phyloP scores from a whole-genome alignment of 148 eudicot species.

The Chenopodium quinoa region DNA sequence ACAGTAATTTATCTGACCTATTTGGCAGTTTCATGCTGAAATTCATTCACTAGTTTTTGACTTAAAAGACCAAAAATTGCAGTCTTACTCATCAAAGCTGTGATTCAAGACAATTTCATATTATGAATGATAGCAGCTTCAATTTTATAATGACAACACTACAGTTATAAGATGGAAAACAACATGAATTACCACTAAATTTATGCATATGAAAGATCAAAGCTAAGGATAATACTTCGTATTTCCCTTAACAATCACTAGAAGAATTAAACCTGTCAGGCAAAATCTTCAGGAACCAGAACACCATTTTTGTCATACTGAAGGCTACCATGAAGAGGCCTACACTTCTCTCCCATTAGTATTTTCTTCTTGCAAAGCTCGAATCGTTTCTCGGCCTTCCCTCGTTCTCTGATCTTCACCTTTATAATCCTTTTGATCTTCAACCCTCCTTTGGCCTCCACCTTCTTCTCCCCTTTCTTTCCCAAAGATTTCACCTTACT shows the following conservation, averaged over 20 bases:
- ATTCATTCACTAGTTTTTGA: not conserved
- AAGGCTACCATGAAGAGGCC: slow-evolving; percentile 49
- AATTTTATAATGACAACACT: not conserved
- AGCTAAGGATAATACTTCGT: not conserved
- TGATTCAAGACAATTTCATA: not conserved
- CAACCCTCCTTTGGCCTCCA: slow-evolving; percentile 18
- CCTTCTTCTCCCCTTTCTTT: not conserved
- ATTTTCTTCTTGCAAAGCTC: slow-evolving; percentile 73
- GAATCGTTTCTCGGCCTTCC: slow-evolving; percentile 26
- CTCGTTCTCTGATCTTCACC: slow-evolving; percentile 26
- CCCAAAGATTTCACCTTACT: not conserved
- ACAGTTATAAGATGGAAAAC: not conserved
- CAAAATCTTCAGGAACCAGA: slow-evolving; percentile 48
- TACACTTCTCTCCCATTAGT: slow-evolving; percentile 67
- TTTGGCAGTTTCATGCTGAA: not conserved
- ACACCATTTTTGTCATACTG: slow-evolving; percentile 54
- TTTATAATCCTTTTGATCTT: slow-evolving; percentile 19
- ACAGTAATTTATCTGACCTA: not conserved
- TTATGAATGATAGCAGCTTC: not conserved
- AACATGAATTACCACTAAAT: not conserved
- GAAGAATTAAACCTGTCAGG: slow-evolving; percentile 7
- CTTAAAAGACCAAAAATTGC: not conserved
- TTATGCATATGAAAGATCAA: not conserved
- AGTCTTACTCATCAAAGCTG: not conserved
- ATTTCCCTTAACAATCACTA: not conserved